Conservation (phyloP, 441 rosid genomes). For the Erodium chrysanthum region DNA sequence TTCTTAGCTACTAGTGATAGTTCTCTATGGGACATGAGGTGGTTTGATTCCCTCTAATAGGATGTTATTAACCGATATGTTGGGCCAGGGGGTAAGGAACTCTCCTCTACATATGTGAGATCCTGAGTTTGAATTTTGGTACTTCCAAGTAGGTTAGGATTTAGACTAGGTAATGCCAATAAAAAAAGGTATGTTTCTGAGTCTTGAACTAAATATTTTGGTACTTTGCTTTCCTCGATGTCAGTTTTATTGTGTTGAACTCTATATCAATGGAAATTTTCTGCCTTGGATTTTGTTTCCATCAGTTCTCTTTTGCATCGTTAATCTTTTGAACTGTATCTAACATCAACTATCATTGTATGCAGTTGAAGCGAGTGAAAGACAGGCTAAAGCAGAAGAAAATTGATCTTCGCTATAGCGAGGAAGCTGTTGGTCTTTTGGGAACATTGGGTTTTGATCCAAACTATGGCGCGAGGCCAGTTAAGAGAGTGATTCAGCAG, state of each 20-base stretch:
- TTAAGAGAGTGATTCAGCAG: slow-evolving; percentile 91
- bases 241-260: slow-evolving; percentile 17
- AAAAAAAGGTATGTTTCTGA: neutral
- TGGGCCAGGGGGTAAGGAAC: too few relatives aligned
- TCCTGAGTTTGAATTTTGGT: too few relatives aligned
- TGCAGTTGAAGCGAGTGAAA: slow-evolving; percentile 83
- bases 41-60: neutral
- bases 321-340: neutral
- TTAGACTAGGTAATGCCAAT: too few relatives aligned
- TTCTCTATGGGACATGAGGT: neutral
- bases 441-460: slow-evolving; percentile 90
- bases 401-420: slow-evolving; percentile 55
- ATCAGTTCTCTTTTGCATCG: neutral
- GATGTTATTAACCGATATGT: too few relatives aligned
- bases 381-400: slow-evolving; percentile 76
- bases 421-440: slow-evolving; percentile 65
- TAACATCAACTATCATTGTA: neutral
- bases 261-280: neutral
- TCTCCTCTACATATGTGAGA: too few relatives aligned
- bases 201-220: neutral
- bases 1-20: neutral
- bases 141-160: too few relatives aligned
- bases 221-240: neutral
- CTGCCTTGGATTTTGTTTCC: neutral
- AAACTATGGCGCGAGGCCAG: slow-evolving; percentile 94